phyloP scores from a whole-genome alignment of 495 filamentous ascomycete species.

The Schizothecium vesticola region DNA sequence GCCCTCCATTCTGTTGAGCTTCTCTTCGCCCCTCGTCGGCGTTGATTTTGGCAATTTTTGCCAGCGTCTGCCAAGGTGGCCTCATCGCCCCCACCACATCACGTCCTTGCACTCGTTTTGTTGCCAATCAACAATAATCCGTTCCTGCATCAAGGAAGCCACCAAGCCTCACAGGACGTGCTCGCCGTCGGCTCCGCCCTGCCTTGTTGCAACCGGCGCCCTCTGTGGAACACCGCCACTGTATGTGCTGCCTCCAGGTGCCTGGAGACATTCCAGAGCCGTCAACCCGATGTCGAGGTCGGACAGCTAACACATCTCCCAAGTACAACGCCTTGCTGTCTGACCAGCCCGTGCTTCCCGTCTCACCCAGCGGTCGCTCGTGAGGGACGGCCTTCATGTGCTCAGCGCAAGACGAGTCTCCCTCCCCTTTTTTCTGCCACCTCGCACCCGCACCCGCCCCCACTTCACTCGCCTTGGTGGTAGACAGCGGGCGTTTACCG shows the following conservation, averaged over 20 bases:
- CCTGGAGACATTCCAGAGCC: neutral
- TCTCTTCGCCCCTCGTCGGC: neutral
- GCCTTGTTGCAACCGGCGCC: neutral
- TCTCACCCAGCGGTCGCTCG: neutral
- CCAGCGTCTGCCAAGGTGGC: neutral
- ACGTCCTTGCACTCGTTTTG: neutral
- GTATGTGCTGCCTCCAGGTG: neutral
- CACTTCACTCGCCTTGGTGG: neutral
- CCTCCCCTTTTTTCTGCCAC: neutral
- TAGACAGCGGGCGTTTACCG: neutral
- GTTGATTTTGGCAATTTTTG: neutral
- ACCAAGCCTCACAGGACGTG: neutral
- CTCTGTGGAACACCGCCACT: neutral
- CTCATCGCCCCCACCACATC: neutral
- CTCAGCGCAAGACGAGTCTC: neutral
- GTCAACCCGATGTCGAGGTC: neutral
- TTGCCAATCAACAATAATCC: neutral
- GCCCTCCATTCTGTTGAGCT: neutral
- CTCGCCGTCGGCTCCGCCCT: neutral
- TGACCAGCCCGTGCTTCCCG: neutral
- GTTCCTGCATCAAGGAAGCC: neutral
- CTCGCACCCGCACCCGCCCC: neutral
- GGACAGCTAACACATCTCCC: neutral
- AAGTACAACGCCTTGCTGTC: neutral
- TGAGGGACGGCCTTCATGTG: neutral